Percentiles rank a stretch among this genome's conserved stretches.
Evolutionary conservation across 768 basidiomycete species (phyloP).

Genomic region (Tulasnella sp.): DNA sequence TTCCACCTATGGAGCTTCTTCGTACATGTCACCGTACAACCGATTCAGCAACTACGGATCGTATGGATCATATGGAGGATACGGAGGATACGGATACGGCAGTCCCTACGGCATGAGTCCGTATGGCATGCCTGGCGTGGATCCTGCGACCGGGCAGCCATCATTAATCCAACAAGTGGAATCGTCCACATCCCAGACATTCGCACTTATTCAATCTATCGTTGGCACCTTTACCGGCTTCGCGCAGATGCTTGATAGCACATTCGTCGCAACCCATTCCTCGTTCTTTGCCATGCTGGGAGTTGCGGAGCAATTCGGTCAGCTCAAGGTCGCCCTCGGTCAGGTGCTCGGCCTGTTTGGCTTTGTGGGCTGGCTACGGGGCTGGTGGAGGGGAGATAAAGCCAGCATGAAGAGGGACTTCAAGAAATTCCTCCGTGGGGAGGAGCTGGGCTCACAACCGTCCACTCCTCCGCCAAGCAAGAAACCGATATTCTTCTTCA

Average conservation of each 20-base stretch:
- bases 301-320: slow-evolving; percentile 88
- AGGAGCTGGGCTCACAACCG: slow-evolving; percentile 26
- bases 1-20: slow-evolving; percentile 27
- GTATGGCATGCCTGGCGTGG: slow-evolving; percentile 29
- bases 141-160: slow-evolving; percentile 38
- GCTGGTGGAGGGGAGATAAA: slow-evolving; percentile 39
- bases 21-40: slow-evolving; percentile 30
- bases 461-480: slow-evolving; percentile 52
- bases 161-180: slow-evolving; percentile 81
- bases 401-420: slow-evolving; percentile 51
- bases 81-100: slow-evolving; percentile 31
- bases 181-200: slow-evolving; percentile 80
- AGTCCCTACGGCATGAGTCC: slow-evolving; percentile 32
- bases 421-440: slow-evolving; percentile 56
- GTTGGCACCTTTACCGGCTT: slow-evolving; percentile 92
- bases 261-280: slow-evolving; percentile 94
- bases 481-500: slow-evolving; percentile 87
- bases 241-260: slow-evolving; percentile 93
- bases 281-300: slow-evolving; percentile 82
- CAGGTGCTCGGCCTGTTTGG: slow-evolving; percentile 90
- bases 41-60: slow-evolving; percentile 32
- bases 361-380: slow-evolving; percentile 72
- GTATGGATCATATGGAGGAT: slow-evolving; percentile 27
- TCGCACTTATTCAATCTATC: slow-evolving; percentile 83
- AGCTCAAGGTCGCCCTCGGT: slow-evolving; percentile 81